phyloP scores from a whole-genome alignment of 345 rosid genomes.

The Aquilaria malaccensis region DNA sequence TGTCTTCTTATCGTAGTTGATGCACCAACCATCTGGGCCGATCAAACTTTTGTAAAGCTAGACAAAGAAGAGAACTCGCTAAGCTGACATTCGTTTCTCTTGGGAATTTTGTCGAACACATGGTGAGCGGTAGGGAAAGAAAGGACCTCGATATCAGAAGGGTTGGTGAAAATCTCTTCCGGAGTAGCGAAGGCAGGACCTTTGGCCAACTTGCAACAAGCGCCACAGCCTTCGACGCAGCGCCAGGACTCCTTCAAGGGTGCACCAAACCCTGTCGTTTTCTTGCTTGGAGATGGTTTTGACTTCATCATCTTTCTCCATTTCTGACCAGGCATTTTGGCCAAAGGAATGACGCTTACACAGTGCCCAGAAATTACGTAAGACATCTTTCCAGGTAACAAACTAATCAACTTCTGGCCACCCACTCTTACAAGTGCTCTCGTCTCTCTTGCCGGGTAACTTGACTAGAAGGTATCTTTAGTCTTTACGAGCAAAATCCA shows the following conservation, averaged over 20 bases:
- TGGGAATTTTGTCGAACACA: conserved; percentile 33
- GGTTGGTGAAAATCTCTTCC: conserved; percentile 64
- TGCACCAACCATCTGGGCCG: conserved; percentile 86
- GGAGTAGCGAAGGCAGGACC: conserved; percentile 69
- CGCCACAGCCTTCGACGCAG: conserved; percentile 73
- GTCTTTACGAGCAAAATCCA: no score
- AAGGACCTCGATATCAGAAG: conserved; percentile 52
- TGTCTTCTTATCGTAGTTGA: conserved; percentile 61
- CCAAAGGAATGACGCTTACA: conserved; percentile 8
- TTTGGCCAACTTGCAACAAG: conserved; percentile 86
- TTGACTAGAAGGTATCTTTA: no score
- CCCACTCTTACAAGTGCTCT: no score
- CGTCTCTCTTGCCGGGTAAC: no score
- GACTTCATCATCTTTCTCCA: conserved; percentile 9
- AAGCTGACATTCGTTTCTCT: conserved; percentile 1
- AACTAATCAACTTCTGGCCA: no score
- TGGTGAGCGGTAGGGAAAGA: conserved; percentile 10
- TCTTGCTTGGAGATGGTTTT: conserved; percentile 5
- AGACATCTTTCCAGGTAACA: conserved; percentile 1
- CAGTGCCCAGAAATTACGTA: conserved; percentile 7
- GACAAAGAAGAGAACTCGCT: not conserved
- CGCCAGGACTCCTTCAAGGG: conserved; percentile 51
- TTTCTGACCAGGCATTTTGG: conserved; percentile 13
- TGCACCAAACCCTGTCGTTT: conserved; percentile 31
- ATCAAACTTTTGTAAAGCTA: conserved; percentile 61